Evolutionary conservation across 2,329 filamentous ascomycete species (phyloP), one percentile per base, ranked within the genome.

Genomic region (Aspergillus flavus): DNA sequence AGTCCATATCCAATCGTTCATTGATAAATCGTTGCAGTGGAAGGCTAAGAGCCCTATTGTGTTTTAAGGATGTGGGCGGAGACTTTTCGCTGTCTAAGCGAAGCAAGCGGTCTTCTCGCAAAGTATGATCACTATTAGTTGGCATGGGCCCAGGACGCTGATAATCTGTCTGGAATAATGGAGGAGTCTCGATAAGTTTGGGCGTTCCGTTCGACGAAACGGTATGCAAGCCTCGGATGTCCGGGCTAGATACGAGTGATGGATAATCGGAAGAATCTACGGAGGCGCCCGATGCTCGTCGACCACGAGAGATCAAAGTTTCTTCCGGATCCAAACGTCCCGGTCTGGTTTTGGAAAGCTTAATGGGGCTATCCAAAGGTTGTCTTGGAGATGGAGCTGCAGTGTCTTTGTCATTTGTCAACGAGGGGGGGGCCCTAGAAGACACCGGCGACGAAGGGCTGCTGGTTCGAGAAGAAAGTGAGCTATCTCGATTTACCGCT

Each of bases 21-120:
- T 78, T 78, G 54, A 80, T 79, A 46, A 79, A 79, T 3, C 77
- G 74, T 62, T 78, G 73, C 12, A 79, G 65, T 23, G 77, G 77
- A 48, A 79, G 63, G 63, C 77, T 79, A 11, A 78, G 74, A 0
- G 72, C 68, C 30, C 75, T 69, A 55, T 66, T 73, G 50, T 75
- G 72, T n/a, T 71, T 65, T 26, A 75, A 71, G 1, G 66, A 50
- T 4, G 69, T 61, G 26, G 67, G 64, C 28, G 68, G 65, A 5
- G 70, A 39, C 53, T 72, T 73, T 21, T 71, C 65, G 45, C 65
- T 64, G 9, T 76, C 70, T 5, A 78, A 45, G 30, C 68, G 71
- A 45, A 73, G 68, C 6, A 78, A 66, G 41, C 68, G 71, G 32
- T 72, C 73, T 56, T 74, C 74, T 34, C 75, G 73, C 54, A 78